These are phyloP conservation scores for Mucor plumbeus DNA, from an alignment of 371 early-diverging fungal genomes.

Conservation along the genomic window DNA sequence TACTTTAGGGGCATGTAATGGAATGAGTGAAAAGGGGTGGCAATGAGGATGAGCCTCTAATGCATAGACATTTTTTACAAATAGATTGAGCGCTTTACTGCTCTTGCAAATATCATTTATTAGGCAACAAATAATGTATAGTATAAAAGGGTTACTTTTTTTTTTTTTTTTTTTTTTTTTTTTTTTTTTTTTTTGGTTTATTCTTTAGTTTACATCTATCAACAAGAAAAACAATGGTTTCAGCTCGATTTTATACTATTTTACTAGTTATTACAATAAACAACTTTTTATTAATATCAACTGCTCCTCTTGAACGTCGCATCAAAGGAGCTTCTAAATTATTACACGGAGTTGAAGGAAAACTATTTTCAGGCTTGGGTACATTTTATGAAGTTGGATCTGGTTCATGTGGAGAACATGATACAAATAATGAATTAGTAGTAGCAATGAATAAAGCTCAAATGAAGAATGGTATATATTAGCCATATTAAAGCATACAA, in stretches of 20 bases:
- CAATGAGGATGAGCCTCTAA: background rate
- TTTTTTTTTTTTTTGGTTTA: background rate
- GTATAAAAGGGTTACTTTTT: background rate
- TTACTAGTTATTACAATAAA: background rate
- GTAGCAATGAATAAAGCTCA: slow-evolving; percentile 44
- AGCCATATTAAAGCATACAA: background rate
- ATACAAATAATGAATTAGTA: slow-evolving; percentile 36
- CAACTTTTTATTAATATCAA: background rate
- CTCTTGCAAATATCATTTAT: background rate
- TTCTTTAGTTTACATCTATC: background rate
- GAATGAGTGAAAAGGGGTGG: background rate
- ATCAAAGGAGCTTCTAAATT: background rate
- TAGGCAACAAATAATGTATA: background rate
- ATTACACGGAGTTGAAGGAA: slow-evolving; percentile 2
- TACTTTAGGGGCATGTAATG: background rate
- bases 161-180: background rate
- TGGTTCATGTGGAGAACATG: slow-evolving; percentile 46
- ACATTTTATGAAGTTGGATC: slow-evolving; percentile 43
- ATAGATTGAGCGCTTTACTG: background rate
- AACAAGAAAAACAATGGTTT: background rate
- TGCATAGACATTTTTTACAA: background rate
- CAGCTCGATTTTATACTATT: background rate
- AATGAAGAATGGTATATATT: slow-evolving; percentile 44
- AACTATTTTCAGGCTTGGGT: slow-evolving; percentile 30
- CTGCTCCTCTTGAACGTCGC: background rate